Evolutionary conservation across 2,329 filamentous ascomycete species (phyloP).

Genomic region (Penicillium decumbens): DNA sequence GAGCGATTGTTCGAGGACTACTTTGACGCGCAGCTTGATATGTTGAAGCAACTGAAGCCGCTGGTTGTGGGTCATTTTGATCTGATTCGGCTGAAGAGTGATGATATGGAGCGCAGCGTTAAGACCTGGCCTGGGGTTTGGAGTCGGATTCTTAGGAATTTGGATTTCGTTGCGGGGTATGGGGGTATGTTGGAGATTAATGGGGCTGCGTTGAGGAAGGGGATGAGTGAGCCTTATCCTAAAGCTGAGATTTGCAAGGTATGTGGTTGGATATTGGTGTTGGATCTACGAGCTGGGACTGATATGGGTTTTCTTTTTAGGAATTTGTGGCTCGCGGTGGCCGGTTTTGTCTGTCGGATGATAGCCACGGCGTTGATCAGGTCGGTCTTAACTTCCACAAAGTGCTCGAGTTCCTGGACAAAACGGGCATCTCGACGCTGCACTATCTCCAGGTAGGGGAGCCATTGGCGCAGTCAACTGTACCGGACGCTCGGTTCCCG

Average conservation of each 20-base stretch:
- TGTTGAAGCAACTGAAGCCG: slow-evolving; percentile 69
- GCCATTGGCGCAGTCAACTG: slow-evolving; percentile 6
- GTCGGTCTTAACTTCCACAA: slow-evolving; percentile 77
- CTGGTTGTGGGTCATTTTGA: slow-evolving; percentile 91
- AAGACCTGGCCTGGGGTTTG: slow-evolving; percentile 62
- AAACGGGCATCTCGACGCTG: slow-evolving; percentile 36
- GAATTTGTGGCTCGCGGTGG: slow-evolving; percentile 69
- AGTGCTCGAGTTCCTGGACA: slow-evolving; percentile 65
- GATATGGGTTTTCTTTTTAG: slow-evolving; percentile 38
- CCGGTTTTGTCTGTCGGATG: slow-evolving; percentile 85
- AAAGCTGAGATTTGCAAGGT: slow-evolving; percentile 71
- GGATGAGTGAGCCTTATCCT: slow-evolving; percentile 85
- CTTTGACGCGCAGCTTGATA: slow-evolving; percentile 79
- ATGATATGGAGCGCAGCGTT: slow-evolving; percentile 61
- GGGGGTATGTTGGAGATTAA: slow-evolving; percentile 87
- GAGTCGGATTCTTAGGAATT: slow-evolving; percentile 67
- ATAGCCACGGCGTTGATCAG: slow-evolving; percentile 85
- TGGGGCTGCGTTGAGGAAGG: slow-evolving; percentile 80
- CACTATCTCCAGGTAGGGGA: slow-evolving; percentile 36
- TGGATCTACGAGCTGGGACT: slow-evolving; percentile 6
- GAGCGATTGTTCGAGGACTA: slow-evolving; percentile 74
- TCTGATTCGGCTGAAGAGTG: slow-evolving; percentile 75
- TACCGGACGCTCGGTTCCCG: slow-evolving; percentile 37
- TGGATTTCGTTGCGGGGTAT: slow-evolving; percentile 65
- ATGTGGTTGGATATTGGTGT: slow-evolving; percentile 24